phyloP scores from a whole-genome alignment of 1,284 basidiomycete species.

The Ustilago shanxiensis region DNA sequence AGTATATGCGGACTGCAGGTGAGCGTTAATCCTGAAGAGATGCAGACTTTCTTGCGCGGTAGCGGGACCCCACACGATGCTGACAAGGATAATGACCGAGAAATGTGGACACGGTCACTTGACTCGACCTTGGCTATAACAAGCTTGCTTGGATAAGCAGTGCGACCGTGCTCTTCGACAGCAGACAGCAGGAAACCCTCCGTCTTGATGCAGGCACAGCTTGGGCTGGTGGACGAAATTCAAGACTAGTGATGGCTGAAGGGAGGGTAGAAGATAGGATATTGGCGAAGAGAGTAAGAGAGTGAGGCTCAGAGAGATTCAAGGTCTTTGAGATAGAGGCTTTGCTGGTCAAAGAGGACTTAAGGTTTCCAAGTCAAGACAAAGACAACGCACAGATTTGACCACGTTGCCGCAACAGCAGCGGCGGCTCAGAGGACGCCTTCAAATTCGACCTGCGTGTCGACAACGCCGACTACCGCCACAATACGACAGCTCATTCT shows the following conservation, averaged over 20 bases:
- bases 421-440: not conserved
- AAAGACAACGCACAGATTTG: not conserved
- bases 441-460: conserved; percentile 9
- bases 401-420: not conserved
- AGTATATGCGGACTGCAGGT: conserved; percentile 6
- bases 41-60: not conserved
- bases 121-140: conserved; percentile 1
- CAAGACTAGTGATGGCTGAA: too few species aligned
- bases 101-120: conserved; percentile 2
- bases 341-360: not conserved
- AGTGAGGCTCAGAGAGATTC: not conserved
- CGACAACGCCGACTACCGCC: conserved; percentile 7
- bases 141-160: conserved; percentile 4
- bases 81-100: conserved; percentile 10
- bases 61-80: not conserved
- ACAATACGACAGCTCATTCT: not conserved
- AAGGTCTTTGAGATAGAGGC: not conserved
- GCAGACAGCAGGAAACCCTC: not conserved
- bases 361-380: not conserved
- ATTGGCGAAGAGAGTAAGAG: not conserved
- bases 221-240: not conserved
- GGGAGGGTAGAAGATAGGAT: not conserved
- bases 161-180: not conserved
- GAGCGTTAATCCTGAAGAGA: not conserved
- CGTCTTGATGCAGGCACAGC: not conserved